Conservation (phyloP, 768 basidiomycete genomes). For the Rubroboletus satanas region DNA sequence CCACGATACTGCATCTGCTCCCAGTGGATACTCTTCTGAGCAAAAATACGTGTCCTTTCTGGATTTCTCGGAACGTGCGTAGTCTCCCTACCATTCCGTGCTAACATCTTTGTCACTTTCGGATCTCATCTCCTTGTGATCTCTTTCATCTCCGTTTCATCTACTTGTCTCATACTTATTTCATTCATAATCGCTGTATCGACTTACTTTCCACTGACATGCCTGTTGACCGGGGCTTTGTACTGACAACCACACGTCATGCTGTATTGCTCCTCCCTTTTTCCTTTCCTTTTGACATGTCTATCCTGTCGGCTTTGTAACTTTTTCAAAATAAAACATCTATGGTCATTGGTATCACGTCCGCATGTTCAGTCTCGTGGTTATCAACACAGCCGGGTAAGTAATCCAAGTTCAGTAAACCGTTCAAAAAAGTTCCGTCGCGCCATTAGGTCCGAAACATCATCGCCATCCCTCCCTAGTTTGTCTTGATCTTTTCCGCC, state of each 20-base stretch:
- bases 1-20: neutral
- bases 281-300: neutral
- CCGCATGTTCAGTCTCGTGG: neutral
- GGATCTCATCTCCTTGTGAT: neutral
- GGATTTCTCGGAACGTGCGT: constrained; percentile 5
- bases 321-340: neutral
- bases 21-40: no score
- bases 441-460: neutral
- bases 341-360: constrained; percentile 4
- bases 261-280: neutral
- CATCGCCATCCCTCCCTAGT: neutral
- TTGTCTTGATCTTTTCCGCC: constrained; percentile 29
- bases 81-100: neutral
- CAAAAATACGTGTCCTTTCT: neutral
- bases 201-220: neutral
- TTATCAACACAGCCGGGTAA: neutral
- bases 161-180: neutral
- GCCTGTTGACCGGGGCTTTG: constrained; percentile 11
- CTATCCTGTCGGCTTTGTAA: constrained; percentile 14
- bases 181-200: neutral
- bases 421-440: neutral
- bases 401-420: constrained; percentile 1
- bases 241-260: constrained; percentile 1
- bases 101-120: neutral
- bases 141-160: neutral